These are phyloP conservation scores for Dipodascus albidus DNA, from an alignment of 805 yeast genomes.

Conservation along the genomic window DNA sequence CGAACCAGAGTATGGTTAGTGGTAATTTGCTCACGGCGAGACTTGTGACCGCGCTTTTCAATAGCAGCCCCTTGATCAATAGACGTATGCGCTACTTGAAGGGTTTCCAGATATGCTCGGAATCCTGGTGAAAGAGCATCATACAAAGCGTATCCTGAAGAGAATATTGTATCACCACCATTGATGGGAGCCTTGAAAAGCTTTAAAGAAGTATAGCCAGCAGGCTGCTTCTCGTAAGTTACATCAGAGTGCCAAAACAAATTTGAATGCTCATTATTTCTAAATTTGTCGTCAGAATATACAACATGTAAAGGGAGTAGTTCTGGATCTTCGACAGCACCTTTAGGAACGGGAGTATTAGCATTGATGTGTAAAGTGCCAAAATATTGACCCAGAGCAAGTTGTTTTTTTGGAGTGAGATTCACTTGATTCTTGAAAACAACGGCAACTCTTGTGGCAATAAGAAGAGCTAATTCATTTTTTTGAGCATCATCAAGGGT, in stretches of 20 bases:
- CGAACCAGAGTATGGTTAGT: conserved; percentile 48
- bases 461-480: conserved; percentile 52
- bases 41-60: conserved; percentile 41
- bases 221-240: conserved; percentile 61
- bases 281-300: neutral
- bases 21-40: conserved; percentile 45
- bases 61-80: conserved; percentile 35
- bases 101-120: conserved; percentile 37
- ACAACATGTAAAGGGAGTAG: conserved; percentile 28
- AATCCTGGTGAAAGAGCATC: conserved; percentile 37
- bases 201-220: conserved; percentile 54
- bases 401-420: conserved; percentile 33
- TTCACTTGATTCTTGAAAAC: conserved; percentile 58
- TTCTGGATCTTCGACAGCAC: conserved; percentile 31
- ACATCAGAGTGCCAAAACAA: conserved; percentile 58
- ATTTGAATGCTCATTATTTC: neutral
- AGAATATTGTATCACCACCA: conserved; percentile 41
- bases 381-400: conserved; percentile 34
- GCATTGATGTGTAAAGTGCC: conserved; percentile 36
- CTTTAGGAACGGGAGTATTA: conserved; percentile 27
- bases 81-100: conserved; percentile 37
- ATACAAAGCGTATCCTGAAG: conserved; percentile 40
- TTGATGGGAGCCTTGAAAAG: conserved; percentile 44
- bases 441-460: conserved; percentile 55
- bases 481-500: conserved; percentile 38